Evolutionary conservation across 2,329 filamentous ascomycete species (phyloP).

Genomic region (Celoporthe dispersa): DNA sequence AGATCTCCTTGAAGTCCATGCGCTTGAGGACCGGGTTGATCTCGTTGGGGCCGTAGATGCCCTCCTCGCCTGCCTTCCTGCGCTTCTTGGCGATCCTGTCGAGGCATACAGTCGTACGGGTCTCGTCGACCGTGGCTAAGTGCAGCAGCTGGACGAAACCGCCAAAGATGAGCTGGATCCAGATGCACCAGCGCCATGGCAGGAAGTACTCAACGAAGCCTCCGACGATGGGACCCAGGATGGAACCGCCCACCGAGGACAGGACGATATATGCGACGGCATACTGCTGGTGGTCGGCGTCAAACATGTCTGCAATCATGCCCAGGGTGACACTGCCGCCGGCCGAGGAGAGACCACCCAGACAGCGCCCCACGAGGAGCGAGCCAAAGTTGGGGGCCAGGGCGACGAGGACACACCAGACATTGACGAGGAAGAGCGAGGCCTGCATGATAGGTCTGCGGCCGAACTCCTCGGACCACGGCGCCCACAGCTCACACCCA

Average conservation of each 20-base stretch:
- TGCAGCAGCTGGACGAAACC: constrained; percentile 70
- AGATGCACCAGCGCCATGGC: constrained; percentile 71
- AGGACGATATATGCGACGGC: constrained; percentile 79
- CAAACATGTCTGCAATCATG: constrained; percentile 77
- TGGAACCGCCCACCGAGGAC: constrained; percentile 77
- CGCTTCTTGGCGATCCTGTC: constrained; percentile 78
- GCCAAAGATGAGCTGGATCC: constrained; percentile 84
- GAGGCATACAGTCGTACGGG: constrained; percentile 76
- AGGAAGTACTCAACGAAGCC: constrained; percentile 73
- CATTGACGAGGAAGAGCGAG: constrained; percentile 75
- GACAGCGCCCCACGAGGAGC: constrained; percentile 70
- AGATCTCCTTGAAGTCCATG: constrained; percentile 61
- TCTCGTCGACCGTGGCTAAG: constrained; percentile 75
- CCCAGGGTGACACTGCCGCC: constrained; percentile 75
- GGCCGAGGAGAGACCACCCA: constrained; percentile 72
- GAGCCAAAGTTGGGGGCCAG: constrained; percentile 74
- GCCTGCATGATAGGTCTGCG: constrained; percentile 76
- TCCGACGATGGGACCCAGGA: constrained; percentile 78
- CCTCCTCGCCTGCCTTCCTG: constrained; percentile 64
- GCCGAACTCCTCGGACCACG: constrained; percentile 84
- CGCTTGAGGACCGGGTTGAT: constrained; percentile 63
- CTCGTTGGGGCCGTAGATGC: constrained; percentile 73
- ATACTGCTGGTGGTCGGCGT: constrained; percentile 72
- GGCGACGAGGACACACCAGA: constrained; percentile 75
- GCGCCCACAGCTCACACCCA: constrained; percentile 86